Conservation (phyloP, 1,139 yeast genomes). For the Candida sp. region DNA sequence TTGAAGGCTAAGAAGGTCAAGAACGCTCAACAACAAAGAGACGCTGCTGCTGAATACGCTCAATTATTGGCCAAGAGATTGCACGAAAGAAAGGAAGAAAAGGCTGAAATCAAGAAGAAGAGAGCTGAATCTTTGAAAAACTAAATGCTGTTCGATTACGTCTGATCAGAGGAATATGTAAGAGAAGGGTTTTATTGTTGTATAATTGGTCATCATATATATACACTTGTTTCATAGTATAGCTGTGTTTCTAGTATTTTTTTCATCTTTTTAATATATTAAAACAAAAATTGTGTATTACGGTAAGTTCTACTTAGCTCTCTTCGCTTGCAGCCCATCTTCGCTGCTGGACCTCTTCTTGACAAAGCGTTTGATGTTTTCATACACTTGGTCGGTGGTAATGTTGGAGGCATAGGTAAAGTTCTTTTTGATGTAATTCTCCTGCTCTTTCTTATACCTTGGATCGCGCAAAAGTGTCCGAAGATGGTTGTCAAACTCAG, state of each 20-base stretch:
- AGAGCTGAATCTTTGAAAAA: slow-evolving; percentile 85
- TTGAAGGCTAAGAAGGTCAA: slow-evolving; percentile 92
- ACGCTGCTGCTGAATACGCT: slow-evolving; percentile 99
- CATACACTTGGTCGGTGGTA: slow-evolving; percentile 71
- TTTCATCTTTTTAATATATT: slow-evolving; percentile 3
- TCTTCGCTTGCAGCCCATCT: slow-evolving; percentile 6
- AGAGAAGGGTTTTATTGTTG: slow-evolving; percentile 1
- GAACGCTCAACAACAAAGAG: slow-evolving; percentile 99
- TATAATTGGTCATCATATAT: slow-evolving; percentile 9
- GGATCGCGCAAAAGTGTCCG: slow-evolving; percentile 81
- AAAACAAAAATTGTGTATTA: neutral
- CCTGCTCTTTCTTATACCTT: slow-evolving; percentile 71
- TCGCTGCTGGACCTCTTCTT: slow-evolving; percentile 29
- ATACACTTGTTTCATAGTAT: slow-evolving; percentile 11
- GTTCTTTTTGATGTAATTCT: slow-evolving; percentile 65
- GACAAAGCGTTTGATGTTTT: slow-evolving; percentile 70
- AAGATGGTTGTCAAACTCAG: slow-evolving; percentile 75
- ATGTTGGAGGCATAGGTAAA: slow-evolving; percentile 62
- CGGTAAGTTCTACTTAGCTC: slow-evolving; percentile 1
- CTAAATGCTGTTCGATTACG: slow-evolving; percentile 4
- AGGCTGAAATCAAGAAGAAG: slow-evolving; percentile 98
- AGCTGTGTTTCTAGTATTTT: slow-evolving; percentile 10
- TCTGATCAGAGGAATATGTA: neutral
- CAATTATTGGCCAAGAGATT: slow-evolving; percentile 98
- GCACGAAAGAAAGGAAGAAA: slow-evolving; percentile 98